Evolutionary conservation across 2,329 filamentous ascomycete genomes (phyloP).

Genomic region (Claviceps monticola): DNA sequence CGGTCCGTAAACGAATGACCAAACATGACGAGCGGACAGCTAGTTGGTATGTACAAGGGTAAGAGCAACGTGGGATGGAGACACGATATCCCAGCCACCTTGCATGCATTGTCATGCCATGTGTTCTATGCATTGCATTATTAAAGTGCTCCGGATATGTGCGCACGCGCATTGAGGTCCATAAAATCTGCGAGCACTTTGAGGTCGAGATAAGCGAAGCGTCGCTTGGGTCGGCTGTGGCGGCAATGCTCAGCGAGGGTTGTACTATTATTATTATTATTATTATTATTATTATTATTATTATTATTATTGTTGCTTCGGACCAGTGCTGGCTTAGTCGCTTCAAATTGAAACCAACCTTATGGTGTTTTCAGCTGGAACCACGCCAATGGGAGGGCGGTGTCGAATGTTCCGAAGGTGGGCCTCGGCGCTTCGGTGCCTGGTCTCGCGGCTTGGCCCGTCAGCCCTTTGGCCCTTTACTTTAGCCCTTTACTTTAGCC

Average conservation of each 20-base stretch:
- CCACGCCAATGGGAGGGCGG: neutral
- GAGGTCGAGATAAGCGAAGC: neutral
- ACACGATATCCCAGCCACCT: neutral
- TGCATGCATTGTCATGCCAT: neutral
- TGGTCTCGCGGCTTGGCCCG: slow-evolving; percentile 2
- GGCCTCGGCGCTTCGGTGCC: neutral
- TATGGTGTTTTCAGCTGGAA: neutral
- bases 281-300: neutral
- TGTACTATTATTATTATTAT: neutral
- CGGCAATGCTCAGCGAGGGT: neutral
- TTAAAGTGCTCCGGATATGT: neutral
- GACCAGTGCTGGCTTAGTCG: neutral
- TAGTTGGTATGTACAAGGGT: neutral
- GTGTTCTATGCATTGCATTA: too few relatives aligned
- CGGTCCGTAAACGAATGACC: too few relatives aligned
- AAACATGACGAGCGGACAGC: neutral
- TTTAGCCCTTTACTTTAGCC: too few relatives aligned
- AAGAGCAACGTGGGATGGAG: neutral
- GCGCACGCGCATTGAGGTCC: neutral
- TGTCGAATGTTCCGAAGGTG: neutral
- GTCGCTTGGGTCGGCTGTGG: neutral
- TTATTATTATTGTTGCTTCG: neutral
- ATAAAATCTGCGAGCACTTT: neutral
- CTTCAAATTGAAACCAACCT: neutral
- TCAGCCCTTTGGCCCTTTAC: slow-evolving; percentile 1